Base-by-base conservation (phyloP, 2,329 filamentous ascomycete species). In the Fusarium buxicola region DNA sequence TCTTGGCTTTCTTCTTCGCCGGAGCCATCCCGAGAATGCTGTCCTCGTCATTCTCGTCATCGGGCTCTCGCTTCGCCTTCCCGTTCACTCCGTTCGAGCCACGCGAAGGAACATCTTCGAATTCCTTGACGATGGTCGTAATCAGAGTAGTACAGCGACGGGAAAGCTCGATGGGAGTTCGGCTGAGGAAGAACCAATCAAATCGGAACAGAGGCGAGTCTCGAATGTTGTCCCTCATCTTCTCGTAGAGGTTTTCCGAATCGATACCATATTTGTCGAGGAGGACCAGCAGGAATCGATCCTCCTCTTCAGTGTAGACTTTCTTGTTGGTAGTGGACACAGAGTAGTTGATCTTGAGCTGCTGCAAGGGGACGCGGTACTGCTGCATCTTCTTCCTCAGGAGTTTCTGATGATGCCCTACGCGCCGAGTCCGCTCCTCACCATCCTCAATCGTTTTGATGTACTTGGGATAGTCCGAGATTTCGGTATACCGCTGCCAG, bases 321-420 rank as follows among this genome's bases (percentile, higher is more conserved):
- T 99, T 99, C 82, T 99, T 99, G 86, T 99, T 99, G 9, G 96
- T 99, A 3, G 95, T 99, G 7, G 93, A 97, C 25, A 99, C 95
- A 0, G 94, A 97, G 78, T 99, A 99, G 80, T 97, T 98, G 81
- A 99, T 93, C 82, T 97, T 97, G 72, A 99, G 88, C 77, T 99
- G 95, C 76, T 99, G 95, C 13, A 99, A 84, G 21, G 95, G 96
- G 45, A 98, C 94, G n/a, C 95, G 91, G 75, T 97, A 98, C 82
- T 95, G 92, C 70, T 89, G 86, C 85, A 99, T 91, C 86, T 99
- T 99, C 85, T 94, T 96, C 63, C 90, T 88, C 52, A 99, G 85
- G 81, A 98, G 90, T 78, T 96, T 94, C 62, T 92, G 90, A 76
- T 98, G 94, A 74, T 96, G 91, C 66, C 95, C 92, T 57, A 94